Conservation (phyloP, 148 eudicot species). For the Vaccinium myrtillus region DNA sequence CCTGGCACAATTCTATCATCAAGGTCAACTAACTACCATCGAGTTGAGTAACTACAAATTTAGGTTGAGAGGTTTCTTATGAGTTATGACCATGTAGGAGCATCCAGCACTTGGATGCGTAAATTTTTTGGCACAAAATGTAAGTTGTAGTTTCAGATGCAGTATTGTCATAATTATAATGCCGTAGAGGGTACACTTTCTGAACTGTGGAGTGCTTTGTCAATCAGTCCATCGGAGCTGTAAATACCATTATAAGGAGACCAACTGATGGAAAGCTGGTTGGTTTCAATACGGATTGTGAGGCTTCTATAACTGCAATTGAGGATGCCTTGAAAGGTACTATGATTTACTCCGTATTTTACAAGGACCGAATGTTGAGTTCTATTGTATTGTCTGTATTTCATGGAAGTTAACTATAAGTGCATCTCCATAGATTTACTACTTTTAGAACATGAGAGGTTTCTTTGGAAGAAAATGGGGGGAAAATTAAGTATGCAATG, state of each 20-base stretch:
- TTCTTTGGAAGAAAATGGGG: background rate
- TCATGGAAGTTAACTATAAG: background rate
- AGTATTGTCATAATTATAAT: background rate
- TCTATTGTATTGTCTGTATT: background rate
- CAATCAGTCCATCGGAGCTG: slow-evolving; percentile 46
- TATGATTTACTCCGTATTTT: background rate
- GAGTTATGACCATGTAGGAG: background rate
- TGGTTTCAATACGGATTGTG: slow-evolving; percentile 54
- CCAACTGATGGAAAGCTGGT: slow-evolving; percentile 52
- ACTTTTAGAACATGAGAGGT: background rate
- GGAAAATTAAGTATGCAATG: background rate
- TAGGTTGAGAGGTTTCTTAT: background rate
- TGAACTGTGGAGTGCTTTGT: background rate
- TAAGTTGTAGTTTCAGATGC: background rate
- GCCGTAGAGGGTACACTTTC: background rate
- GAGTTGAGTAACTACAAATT: background rate
- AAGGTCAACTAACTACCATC: background rate
- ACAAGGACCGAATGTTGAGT: background rate
- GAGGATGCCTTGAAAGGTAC: slow-evolving; percentile 49
- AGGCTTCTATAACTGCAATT: slow-evolving; percentile 41
- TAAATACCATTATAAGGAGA: slow-evolving; percentile 43
- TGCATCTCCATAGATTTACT: background rate
- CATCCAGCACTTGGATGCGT: background rate
- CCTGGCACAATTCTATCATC: background rate
- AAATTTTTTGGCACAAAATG: background rate